phyloP scores from a whole-genome alignment of 495 filamentous ascomycete genomes.

The Elasticomyces elasticus region DNA sequence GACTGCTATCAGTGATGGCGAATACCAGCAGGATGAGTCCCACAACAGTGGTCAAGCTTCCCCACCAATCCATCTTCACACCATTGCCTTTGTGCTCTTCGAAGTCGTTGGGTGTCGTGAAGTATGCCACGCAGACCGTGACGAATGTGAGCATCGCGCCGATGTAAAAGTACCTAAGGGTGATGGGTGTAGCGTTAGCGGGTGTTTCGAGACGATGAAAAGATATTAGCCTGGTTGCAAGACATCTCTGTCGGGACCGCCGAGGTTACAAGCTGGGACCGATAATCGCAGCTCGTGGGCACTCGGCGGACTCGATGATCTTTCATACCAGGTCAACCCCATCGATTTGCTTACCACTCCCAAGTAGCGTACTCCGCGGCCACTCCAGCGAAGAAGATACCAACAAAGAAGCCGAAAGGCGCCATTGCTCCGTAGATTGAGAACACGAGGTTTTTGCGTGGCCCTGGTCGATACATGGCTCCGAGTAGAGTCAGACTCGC shows the following conservation, averaged over 20 bases:
- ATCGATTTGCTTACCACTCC: conserved; percentile 71
- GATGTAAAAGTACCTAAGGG: conserved; percentile 39
- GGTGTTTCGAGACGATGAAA: no score
- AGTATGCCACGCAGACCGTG: conserved; percentile 44
- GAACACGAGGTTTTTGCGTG: conserved; percentile 78
- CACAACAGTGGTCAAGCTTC: conserved; percentile 50
- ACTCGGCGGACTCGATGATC: no score
- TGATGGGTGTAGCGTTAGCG: no score
- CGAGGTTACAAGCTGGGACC: no score
- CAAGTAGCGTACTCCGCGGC: conserved; percentile 54
- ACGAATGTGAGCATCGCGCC: conserved; percentile 48
- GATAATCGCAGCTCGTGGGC: no score
- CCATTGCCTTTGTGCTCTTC: conserved; percentile 37
- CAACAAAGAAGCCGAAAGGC: conserved; percentile 68
- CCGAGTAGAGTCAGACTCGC: conserved; percentile 71
- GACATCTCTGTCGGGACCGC: no score
- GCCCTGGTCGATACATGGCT: conserved; percentile 71
- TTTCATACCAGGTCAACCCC: no score
- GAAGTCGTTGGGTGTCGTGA: conserved; percentile 58
- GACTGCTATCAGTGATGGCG: conserved; percentile 64
- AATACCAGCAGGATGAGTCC: conserved; percentile 66
- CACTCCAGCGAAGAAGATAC: conserved; percentile 67
- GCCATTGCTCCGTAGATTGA: conserved; percentile 70
- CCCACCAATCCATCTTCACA: conserved; percentile 63
- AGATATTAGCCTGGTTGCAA: no score